These are phyloP conservation scores for Ilex asprella DNA, from an alignment of 257 asterid species.

Conservation along the genomic window DNA sequence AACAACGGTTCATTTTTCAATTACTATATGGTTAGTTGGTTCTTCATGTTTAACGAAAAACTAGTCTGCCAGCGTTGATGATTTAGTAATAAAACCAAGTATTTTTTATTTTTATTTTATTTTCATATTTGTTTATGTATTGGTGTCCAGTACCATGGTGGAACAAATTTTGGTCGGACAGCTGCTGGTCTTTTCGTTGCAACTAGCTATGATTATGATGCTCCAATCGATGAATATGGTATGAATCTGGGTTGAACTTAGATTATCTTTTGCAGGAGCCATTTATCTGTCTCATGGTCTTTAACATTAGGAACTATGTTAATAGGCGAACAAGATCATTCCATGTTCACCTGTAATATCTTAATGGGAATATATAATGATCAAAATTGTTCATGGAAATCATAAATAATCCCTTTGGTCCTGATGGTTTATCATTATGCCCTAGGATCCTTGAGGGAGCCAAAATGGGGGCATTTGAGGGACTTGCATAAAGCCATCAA, in stretches of 20 bases:
- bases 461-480: conserved; percentile 78
- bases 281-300: no score
- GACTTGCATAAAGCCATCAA: conserved; percentile 81
- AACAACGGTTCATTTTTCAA: conserved; percentile 88
- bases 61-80: neutral
- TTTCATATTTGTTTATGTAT: neutral
- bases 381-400: no score
- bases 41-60: neutral
- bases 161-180: conserved; percentile 80
- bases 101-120: no score
- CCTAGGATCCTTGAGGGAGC: conserved; percentile 64
- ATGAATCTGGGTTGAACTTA: neutral
- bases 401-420: no score
- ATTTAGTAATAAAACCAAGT: neutral
- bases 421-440: neutral
- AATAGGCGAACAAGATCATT: no score
- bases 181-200: conserved; percentile 78
- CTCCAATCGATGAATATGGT: conserved; percentile 94
- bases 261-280: no score
- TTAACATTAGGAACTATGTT: no score
- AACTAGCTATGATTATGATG: conserved; percentile 88
- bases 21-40: conserved; percentile 72
- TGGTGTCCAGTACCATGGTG: conserved; percentile 69
- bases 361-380: no score
- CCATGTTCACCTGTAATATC: no score